Percentiles rank a stretch among this genome's conserved stretches.
Evolutionary conservation across 805 yeast genomes (phyloP).

Genomic region (Cyberlindnera samutprakarnensis): DNA sequence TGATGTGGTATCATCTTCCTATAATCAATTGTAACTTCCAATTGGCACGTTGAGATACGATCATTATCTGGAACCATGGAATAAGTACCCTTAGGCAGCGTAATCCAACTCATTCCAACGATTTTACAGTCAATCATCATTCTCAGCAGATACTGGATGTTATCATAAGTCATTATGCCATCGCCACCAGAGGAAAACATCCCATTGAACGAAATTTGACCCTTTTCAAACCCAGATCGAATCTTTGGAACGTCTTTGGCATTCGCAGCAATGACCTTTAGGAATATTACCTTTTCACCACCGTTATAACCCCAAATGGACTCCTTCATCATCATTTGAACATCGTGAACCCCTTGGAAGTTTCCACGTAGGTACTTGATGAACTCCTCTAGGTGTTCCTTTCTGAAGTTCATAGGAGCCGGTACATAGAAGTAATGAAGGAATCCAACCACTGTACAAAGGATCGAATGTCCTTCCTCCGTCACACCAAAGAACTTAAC

Average conservation of each 20-base stretch:
- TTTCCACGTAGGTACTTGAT: constrained; percentile 36
- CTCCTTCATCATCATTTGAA: constrained; percentile 67
- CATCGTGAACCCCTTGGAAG: constrained; percentile 50
- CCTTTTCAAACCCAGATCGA: constrained; percentile 78
- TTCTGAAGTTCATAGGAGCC: constrained; percentile 70
- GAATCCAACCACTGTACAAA: constrained; percentile 87
- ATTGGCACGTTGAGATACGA: constrained; percentile 70
- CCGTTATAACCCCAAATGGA: constrained; percentile 93
- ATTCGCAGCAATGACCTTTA: constrained; percentile 62
- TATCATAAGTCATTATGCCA: constrained; percentile 70
- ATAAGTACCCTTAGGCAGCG: constrained; percentile 74
- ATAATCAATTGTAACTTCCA: constrained; percentile 71
- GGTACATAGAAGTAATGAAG: constrained; percentile 88
- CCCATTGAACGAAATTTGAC: constrained; percentile 59
- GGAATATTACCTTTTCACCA: constrained; percentile 67
- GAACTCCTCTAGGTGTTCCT: constrained; percentile 43
- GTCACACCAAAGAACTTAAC: constrained; percentile 93
- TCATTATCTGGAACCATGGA: constrained; percentile 30
- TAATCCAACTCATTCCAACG: constrained; percentile 96
- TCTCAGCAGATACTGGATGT: constrained; percentile 77
- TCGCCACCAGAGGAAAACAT: constrained; percentile 51
- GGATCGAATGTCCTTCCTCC: constrained; percentile 74
- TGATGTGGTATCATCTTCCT: constrained; percentile 68
- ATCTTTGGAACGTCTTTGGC: constrained; percentile 61
- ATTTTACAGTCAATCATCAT: constrained; percentile 89